Percentiles rank a stretch among this genome's conserved stretches.
phyloP scores from a whole-genome alignment of 257 asterid species.

The Apocynum venetum region DNA sequence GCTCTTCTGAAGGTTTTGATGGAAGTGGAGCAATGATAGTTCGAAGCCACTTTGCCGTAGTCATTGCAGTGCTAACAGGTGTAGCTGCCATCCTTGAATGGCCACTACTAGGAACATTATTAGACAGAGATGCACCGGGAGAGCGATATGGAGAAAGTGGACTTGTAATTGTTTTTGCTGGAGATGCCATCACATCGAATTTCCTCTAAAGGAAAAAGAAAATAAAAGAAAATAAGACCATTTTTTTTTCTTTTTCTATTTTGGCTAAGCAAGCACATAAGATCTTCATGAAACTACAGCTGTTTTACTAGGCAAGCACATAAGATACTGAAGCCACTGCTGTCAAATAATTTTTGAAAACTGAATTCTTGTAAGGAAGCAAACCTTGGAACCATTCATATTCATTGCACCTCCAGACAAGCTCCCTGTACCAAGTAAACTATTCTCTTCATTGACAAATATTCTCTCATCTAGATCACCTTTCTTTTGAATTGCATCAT shows the following conservation, averaged over 20 bases:
- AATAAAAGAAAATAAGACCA: constrained; percentile 12
- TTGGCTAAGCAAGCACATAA: not conserved
- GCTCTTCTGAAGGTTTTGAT: constrained; percentile 75
- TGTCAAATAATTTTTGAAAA: constrained; percentile 3
- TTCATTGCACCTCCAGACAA: constrained; percentile 65
- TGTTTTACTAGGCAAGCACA: not conserved
- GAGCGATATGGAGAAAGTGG: constrained; percentile 74
- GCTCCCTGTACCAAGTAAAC: constrained; percentile 84
- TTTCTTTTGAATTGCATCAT: constrained; percentile 43
- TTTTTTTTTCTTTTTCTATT: not conserved
- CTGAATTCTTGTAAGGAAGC: constrained; percentile 5
- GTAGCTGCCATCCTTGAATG: constrained; percentile 63
- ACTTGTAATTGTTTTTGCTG: constrained; percentile 72
- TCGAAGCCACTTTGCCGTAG: constrained; percentile 93
- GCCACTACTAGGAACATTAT: constrained; percentile 37
- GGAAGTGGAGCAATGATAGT: constrained; percentile 86
- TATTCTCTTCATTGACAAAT: constrained; percentile 69
- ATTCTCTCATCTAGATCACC: constrained; percentile 90
- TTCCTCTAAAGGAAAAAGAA: constrained; percentile 54
- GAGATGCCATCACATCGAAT: constrained; percentile 68
- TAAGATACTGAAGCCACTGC: no score
- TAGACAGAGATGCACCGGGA: constrained; percentile 47
- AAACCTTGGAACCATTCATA: constrained; percentile 44
- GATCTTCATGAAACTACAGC: not conserved
- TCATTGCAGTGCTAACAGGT: constrained; percentile 98